phyloP scores from a whole-genome alignment of 2,329 filamentous ascomycete genomes.

The Claviceps quebecensis region DNA sequence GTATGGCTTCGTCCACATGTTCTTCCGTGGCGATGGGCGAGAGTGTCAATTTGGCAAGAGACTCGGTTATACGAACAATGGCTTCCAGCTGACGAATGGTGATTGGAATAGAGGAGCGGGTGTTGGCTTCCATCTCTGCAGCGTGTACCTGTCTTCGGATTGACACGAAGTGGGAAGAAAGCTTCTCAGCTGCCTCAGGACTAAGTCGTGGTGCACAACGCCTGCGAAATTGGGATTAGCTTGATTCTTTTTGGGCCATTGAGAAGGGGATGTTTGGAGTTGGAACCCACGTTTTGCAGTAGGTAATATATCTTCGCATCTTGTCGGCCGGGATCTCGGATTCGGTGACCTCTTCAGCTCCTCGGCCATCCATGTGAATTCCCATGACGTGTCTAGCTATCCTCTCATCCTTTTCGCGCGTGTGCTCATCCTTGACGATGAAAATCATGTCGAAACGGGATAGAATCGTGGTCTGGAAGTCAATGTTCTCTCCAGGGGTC shows the following conservation, averaged over 20 bases:
- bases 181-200: constrained; percentile 81
- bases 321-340: constrained; percentile 89
- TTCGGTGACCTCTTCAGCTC: constrained; percentile 67
- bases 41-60: constrained; percentile 79
- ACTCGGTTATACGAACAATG: constrained; percentile 93
- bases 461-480: constrained; percentile 96
- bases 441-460: constrained; percentile 99
- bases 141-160: constrained; percentile 90
- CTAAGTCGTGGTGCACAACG: constrained; percentile 87
- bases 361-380: constrained; percentile 85
- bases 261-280: constrained; percentile 37
- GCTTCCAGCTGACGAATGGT: constrained; percentile 95
- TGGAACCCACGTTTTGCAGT: constrained; percentile 72
- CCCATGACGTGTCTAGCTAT: constrained; percentile 97
- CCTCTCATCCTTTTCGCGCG: constrained; percentile 73
- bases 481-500: constrained; percentile 93
- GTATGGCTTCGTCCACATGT: constrained; percentile 94
- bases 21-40: constrained; percentile 75
- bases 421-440: constrained; percentile 92
- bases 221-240: constrained; percentile 30
- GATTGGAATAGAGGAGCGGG: constrained; percentile 87
- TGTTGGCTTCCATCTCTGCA: constrained; percentile 77
- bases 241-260: not conserved
- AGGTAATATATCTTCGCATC: constrained; percentile 94
- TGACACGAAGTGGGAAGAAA: constrained; percentile 92